Base-by-base conservation (phyloP, 2,329 filamentous ascomycete species). In the Magnaporthiopsis rhizophila region DNA sequence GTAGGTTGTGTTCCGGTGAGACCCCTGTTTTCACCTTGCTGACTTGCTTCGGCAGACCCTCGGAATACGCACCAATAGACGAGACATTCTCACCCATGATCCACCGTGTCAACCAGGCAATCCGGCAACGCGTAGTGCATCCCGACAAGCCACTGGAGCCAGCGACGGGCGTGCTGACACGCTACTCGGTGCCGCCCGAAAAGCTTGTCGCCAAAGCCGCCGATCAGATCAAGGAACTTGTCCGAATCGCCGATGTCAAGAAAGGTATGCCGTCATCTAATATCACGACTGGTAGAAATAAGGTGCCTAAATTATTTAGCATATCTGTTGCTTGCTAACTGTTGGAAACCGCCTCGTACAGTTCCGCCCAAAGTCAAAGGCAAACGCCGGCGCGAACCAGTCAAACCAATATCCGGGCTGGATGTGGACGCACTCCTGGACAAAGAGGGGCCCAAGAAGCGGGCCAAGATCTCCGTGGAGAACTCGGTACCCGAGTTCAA, bases 401-500 rank as follows among this genome's bases (percentile, higher is more conserved):
- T 89, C 65, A 94, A 94, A 70, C 95, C 95, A 0, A 84, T 97
- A 11, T 98, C 94, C 0, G 93, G 93, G 26, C 87, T 99, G 57
- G 90, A 98, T 70, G 84, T 98, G 56, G 89, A 93, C 66, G 87
- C 86, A 5, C 84, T 98, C 2, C 86, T 98, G n/a, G 83, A 84
- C 59, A 84, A 81, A 60, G 77, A 77, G 34, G 76, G 75, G 66
- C 78, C 77, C 64, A 59, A 65, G 18, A 68, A 69, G 61, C 72
- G 72, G 62, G 71, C 67, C 8, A 74, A 71, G 65, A 80, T 87
- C 28, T 79, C 80, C 2, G 74, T 83, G 0, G 83, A 89, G 12
- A 98, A 98, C 68, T 86, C 93, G 1, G 86, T 98, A 6, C 92
- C 95, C 0, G 91, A 94, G 66, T 97, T 97, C 83, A 96, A 93